Percentiles rank a stretch among this genome's conserved stretches.
phyloP scores from a whole-genome alignment of 2,329 filamentous ascomycete genomes.

The Talaromyces piceae region DNA sequence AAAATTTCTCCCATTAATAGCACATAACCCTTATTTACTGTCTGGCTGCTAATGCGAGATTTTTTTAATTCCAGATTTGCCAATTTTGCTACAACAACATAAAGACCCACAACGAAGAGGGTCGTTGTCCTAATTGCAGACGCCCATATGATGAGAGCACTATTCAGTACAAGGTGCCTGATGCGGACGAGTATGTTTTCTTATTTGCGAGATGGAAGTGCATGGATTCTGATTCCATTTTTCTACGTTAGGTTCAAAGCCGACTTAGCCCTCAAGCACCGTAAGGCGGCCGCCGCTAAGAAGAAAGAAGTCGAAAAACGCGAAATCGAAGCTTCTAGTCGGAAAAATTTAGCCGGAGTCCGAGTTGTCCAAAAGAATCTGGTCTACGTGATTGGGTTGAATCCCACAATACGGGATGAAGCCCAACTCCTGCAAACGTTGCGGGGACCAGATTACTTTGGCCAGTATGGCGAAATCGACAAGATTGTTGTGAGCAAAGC shows the following conservation, averaged over 20 bases:
- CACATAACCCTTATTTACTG: not conserved
- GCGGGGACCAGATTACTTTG: constrained; percentile 87
- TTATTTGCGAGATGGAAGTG: not conserved
- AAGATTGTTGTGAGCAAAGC: constrained; percentile 98
- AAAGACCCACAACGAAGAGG: constrained; percentile 88
- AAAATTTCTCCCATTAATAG: not conserved
- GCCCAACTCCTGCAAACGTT: constrained; percentile 77
- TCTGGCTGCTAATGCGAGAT: not conserved
- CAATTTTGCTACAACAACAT: constrained; percentile 99
- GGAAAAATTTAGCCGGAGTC: constrained; percentile 91
- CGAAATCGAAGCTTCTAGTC: constrained; percentile 89
- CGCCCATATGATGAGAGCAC: constrained; percentile 94
- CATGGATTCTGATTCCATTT: not conserved
- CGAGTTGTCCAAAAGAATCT: constrained; percentile 97
- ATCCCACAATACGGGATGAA: constrained; percentile 85
- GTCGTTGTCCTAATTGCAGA: constrained; percentile 93
- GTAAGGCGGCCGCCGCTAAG: constrained; percentile 80
- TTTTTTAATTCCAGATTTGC: constrained; percentile 66
- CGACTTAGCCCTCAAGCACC: constrained; percentile 60
- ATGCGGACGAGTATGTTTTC: constrained; percentile 75
- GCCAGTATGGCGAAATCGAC: constrained; percentile 95
- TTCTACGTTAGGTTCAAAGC: constrained; percentile 40
- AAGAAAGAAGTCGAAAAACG: constrained; percentile 96
- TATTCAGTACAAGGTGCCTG: constrained; percentile 94
- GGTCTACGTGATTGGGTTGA: constrained; percentile 93